These are phyloP conservation scores for Mortierella sp. DNA, from an alignment of 371 early-diverging fungal genomes.

Conservation along the genomic window DNA sequence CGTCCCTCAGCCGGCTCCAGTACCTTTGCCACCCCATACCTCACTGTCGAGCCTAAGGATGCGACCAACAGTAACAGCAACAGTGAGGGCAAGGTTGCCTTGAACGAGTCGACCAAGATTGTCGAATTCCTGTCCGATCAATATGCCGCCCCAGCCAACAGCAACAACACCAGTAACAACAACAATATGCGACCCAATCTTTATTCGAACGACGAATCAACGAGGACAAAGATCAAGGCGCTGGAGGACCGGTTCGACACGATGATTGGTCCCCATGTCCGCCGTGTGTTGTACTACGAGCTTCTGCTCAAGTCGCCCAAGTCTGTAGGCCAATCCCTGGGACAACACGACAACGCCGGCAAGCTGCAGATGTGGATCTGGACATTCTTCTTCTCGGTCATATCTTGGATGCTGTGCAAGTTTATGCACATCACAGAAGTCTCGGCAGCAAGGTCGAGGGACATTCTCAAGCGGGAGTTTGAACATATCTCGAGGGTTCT, in stretches of 20 bases:
- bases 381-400: conserved; percentile 21
- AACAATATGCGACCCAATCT: conserved; percentile 14
- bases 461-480: conserved; percentile 46
- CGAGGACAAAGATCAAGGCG: conserved; percentile 40
- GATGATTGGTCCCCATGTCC: conserved; percentile 39
- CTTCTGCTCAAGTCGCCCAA: conserved; percentile 28
- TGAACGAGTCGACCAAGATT: conserved; percentile 46
- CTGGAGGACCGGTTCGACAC: conserved; percentile 46
- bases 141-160: conserved; percentile 20
- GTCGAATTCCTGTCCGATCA: conserved; percentile 37
- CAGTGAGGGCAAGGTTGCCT: neutral
- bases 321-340: conserved; percentile 27
- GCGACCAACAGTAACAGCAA: neutral
- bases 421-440: conserved; percentile 18
- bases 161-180: no score
- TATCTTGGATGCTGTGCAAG: conserved; percentile 20
- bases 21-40: conserved; percentile 30
- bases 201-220: conserved; percentile 34
- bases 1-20: conserved; percentile 9
- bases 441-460: conserved; percentile 34
- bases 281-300: conserved; percentile 38
- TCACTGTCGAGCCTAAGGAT: neutral
- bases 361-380: conserved; percentile 40
- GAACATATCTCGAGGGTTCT: conserved; percentile 45
- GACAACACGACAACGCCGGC: conserved; percentile 38